phyloP scores from a whole-genome alignment of 2,329 filamentous ascomycete genomes.

The Diaporthe ilicicola region DNA sequence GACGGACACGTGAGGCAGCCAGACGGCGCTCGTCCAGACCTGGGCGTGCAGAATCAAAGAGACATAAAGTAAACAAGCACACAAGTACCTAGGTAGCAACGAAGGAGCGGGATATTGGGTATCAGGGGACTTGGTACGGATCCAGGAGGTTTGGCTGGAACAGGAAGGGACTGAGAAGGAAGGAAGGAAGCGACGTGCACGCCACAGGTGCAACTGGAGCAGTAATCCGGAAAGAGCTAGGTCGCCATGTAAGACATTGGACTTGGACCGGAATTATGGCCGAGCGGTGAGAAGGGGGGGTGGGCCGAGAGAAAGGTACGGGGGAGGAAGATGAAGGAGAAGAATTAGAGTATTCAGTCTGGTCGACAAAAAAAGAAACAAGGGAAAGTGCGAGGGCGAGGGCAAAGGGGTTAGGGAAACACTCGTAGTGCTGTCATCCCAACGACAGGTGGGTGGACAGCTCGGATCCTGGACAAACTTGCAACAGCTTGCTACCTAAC shows the following conservation, averaged over 20 bases:
- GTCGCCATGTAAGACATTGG: not conserved
- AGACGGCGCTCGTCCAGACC: not conserved
- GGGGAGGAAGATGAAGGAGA: not conserved
- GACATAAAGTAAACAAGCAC: not conserved
- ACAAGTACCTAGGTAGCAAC: not conserved
- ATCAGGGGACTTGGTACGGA: not conserved
- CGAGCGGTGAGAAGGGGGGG: not conserved
- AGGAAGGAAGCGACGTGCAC: not conserved
- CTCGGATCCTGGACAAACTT: not conserved
- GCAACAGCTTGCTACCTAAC: not conserved
- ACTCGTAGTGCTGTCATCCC: conserved; percentile 3
- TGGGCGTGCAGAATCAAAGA: not conserved
- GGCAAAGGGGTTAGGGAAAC: not conserved
- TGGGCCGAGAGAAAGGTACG: not conserved
- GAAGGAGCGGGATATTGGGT: not conserved
- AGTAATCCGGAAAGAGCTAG: not conserved
- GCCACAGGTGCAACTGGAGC: not conserved
- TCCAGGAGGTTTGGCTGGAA: not conserved
- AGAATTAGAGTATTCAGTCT: not conserved
- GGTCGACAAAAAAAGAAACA: not conserved
- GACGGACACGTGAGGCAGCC: not conserved
- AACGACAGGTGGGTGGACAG: not conserved
- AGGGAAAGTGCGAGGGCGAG: not conserved
- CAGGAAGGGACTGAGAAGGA: too few species aligned
- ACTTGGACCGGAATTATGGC: not conserved